Conservation (phyloP, 2,329 filamentous ascomycete genomes). For the Sclerotinia trifoliorum region DNA sequence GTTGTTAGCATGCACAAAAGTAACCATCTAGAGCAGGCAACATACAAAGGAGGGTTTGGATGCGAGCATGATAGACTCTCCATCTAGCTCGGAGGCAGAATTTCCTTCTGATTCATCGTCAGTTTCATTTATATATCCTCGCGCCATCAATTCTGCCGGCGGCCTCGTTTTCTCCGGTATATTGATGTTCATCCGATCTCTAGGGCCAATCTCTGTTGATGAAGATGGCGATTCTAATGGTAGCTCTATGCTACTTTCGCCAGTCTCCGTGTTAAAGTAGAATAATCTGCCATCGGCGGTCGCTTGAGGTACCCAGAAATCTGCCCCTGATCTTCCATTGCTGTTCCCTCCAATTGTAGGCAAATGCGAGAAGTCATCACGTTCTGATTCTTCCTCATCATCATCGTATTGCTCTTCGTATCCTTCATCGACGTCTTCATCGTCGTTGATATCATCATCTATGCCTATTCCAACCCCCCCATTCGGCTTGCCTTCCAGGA, state of each 20-base stretch:
- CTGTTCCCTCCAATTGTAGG: conserved; percentile 66
- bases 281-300: conserved; percentile 90
- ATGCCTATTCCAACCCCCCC: conserved; percentile 49
- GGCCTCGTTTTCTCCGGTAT: conserved; percentile 88
- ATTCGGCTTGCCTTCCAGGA: conserved; percentile 60
- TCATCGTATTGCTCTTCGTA: conserved; percentile 59
- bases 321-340: conserved; percentile 76
- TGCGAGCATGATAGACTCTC: conserved; percentile 67
- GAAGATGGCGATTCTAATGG: conserved; percentile 87
- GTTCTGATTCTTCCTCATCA: conserved; percentile 63
- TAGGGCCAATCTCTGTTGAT: conserved; percentile 76
- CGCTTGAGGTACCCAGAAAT: conserved; percentile 98
- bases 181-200: conserved; percentile 82
- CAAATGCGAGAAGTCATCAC: conserved; percentile 55
- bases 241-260: conserved; percentile 90
- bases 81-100: conserved; percentile 84
- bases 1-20: conserved; percentile 33
- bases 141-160: conserved; percentile 86
- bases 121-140: conserved; percentile 78
- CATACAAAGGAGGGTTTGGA: conserved; percentile 69
- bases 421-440: conserved; percentile 68
- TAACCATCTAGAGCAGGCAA: conserved; percentile 27
- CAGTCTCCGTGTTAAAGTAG: conserved; percentile 98
- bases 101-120: conserved; percentile 82
- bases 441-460: conserved; percentile 61